These are phyloP conservation scores for Buddleja alternifolia DNA, from an alignment of 257 asterid genomes.

Conservation along the genomic window DNA sequence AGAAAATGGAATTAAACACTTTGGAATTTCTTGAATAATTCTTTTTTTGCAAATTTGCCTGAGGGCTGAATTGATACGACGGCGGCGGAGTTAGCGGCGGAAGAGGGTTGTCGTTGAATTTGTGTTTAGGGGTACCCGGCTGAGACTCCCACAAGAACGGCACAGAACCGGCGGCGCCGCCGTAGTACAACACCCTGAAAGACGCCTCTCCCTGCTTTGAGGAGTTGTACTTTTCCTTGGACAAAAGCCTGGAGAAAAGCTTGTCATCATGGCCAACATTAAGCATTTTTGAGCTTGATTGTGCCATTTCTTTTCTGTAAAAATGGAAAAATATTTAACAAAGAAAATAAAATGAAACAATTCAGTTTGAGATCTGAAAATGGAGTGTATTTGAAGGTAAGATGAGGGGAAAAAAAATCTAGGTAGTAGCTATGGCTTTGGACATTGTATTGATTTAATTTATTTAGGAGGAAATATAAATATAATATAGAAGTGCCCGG, in stretches of 20 bases:
- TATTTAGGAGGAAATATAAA: background rate
- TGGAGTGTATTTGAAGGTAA: constrained; percentile 36
- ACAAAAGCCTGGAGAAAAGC: constrained; percentile 47
- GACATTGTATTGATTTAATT: constrained; percentile 3
- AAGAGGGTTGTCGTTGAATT: constrained; percentile 39
- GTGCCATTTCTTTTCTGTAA: background rate
- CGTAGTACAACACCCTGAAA: constrained; percentile 64
- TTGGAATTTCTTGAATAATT: constrained; percentile 28
- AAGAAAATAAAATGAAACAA: background rate
- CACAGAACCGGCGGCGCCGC: constrained; percentile 60
- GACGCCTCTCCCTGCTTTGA: constrained; percentile 48
- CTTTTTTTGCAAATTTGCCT: constrained; percentile 20
- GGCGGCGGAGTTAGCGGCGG: constrained; percentile 90
- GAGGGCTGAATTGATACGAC: constrained; percentile 42
- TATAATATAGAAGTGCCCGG: background rate
- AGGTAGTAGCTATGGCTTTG: constrained; percentile 20
- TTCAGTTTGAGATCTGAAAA: constrained; percentile 28
- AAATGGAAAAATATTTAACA: background rate
- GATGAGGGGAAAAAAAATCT: constrained; percentile 1
- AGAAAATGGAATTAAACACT: constrained; percentile 37
- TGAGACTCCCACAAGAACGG: constrained; percentile 83
- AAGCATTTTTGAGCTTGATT: constrained; percentile 30
- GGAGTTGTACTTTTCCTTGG: constrained; percentile 42
- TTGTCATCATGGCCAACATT: constrained; percentile 37
- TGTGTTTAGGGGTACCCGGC: constrained; percentile 85